Evolutionary conservation across 148 eudicot genomes (phyloP).

Genomic region (Polygonum aviculare): DNA sequence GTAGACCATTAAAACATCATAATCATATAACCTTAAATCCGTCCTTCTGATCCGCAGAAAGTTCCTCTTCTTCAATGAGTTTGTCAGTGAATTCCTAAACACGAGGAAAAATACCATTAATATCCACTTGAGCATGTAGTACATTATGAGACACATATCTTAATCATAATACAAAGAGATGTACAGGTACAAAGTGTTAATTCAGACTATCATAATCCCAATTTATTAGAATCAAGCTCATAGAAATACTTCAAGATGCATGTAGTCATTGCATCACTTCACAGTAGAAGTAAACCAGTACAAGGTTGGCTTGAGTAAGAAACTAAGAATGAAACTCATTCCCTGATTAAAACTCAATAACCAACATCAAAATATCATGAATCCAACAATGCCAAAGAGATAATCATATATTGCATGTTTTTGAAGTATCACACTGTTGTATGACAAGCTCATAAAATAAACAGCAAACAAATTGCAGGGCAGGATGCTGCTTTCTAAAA

Average conservation of each 20-base stretch:
- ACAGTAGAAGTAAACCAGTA: neutral
- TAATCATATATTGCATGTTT: neutral
- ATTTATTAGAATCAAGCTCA: neutral
- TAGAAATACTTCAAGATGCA: neutral
- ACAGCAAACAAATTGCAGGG: neutral
- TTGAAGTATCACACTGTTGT: neutral
- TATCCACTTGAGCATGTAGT: neutral
- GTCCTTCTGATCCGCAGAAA: slow-evolving; percentile 71
- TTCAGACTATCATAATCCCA: neutral
- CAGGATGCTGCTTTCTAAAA: neutral
- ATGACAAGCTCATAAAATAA: neutral
- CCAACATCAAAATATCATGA: neutral
- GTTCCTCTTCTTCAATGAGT: slow-evolving; percentile 57
- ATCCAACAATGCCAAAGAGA: neutral
- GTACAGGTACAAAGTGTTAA: neutral
- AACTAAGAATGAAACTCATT: neutral
- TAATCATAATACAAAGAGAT: neutral
- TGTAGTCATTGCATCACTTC: neutral
- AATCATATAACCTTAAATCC: slow-evolving; percentile 49
- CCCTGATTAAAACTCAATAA: neutral
- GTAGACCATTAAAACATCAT: neutral
- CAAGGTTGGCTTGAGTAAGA: neutral
- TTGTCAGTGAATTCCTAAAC: slow-evolving; percentile 74
- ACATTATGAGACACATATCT: neutral
- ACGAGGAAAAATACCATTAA: neutral